Percentiles rank a stretch among this genome's conserved stretches.
Conservation (phyloP, 108 stramenopile genomes). For the Cyclostephanos tholiformis region DNA sequence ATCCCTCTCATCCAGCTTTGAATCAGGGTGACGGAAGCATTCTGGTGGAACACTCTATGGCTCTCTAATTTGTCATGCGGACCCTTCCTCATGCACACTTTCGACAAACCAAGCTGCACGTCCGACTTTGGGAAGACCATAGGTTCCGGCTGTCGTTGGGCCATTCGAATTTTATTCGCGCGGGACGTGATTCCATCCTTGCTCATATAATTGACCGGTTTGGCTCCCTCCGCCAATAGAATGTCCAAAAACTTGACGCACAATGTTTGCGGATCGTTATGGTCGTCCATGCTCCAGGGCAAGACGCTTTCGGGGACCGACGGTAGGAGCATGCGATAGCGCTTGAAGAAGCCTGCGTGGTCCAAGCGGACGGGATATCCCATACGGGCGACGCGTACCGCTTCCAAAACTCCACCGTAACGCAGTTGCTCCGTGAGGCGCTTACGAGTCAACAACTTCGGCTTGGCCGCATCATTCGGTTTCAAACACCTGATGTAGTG, state of each 20-base stretch:
- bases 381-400: constrained; percentile 98
- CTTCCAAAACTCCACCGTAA: constrained; percentile 98
- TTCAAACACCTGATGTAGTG: constrained; percentile 99
- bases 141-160: constrained; percentile 81
- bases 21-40: constrained; percentile 71
- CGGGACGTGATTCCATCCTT: constrained; percentile 76
- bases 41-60: constrained; percentile 79
- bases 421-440: constrained; percentile 95
- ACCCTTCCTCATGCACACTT: constrained; percentile 94
- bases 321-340: constrained; percentile 89
- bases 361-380: constrained; percentile 98
- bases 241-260: constrained; percentile 77
- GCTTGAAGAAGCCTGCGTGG: constrained; percentile 88
- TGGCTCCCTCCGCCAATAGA: constrained; percentile 74
- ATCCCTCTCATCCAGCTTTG: constrained; percentile 87
- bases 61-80: constrained; percentile 92
- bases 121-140: constrained; percentile 79
- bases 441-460: constrained; percentile 78
- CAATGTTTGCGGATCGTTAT: constrained; percentile 70
- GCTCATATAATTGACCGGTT: constrained; percentile 51
- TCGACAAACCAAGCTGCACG: constrained; percentile 90
- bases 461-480: constrained; percentile 92
- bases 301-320: constrained; percentile 60
- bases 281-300: constrained; percentile 78
- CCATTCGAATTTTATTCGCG: constrained; percentile 87